These are phyloP conservation scores for Azolla pinnata DNA, from an alignment of 75 land plant genomes.

Conservation along the genomic window DNA sequence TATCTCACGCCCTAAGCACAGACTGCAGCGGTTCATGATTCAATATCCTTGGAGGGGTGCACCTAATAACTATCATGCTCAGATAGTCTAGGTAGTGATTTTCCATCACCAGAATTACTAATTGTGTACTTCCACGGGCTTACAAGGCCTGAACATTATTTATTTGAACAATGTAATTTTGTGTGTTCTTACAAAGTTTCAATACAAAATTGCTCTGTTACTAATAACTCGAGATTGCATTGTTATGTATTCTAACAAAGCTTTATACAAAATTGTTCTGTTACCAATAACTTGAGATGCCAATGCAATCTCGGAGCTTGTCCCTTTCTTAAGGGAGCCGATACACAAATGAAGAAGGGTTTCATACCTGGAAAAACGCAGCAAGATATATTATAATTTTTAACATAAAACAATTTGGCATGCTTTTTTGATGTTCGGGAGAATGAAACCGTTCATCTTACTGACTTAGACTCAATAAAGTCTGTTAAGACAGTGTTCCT, in stretches of 20 bases:
- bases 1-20: too few species aligned
- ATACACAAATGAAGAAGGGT: slow-evolving; percentile 61
- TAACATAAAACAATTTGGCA: not conserved
- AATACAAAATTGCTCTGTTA: not conserved
- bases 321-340: slow-evolving; percentile 55
- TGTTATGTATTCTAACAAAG: not conserved
- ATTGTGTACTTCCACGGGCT: too few species aligned
- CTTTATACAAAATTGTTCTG: not conserved
- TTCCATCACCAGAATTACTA: too few species aligned
- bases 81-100: too few species aligned
- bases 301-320: slow-evolving; percentile 40
- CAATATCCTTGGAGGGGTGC: too few species aligned
- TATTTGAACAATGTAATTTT: too few species aligned
- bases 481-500: slow-evolving; percentile 40
- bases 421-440: not conserved
- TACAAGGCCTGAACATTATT: too few species aligned
- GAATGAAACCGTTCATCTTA: not conserved
- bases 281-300: slow-evolving; percentile 60
- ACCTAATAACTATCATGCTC: too few species aligned
- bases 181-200: too few species aligned
- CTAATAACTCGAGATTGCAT: not conserved
- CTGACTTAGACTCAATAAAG: slow-evolving; percentile 67
- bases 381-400: not conserved
- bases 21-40: too few species aligned
- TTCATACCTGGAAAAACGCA: slow-evolving; percentile 40